These are phyloP conservation scores for Neurospora sp. DNA, from an alignment of 495 filamentous ascomycete genomes.

Conservation along the genomic window DNA sequence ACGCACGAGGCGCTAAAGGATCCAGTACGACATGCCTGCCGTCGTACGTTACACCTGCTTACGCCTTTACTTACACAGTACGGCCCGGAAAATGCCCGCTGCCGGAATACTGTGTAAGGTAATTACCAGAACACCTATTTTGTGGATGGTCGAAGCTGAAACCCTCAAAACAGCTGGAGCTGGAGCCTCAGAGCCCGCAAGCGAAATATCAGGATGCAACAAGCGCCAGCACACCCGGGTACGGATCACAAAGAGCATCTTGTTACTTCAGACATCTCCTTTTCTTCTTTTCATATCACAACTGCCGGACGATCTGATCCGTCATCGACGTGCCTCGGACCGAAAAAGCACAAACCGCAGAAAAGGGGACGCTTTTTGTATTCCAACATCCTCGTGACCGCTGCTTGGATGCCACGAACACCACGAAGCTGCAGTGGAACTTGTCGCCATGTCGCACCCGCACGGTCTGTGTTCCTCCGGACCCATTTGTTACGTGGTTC, in stretches of 20 bases:
- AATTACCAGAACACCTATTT: neutral
- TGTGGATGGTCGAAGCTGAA: neutral
- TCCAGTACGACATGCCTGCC: neutral
- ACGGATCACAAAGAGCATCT: neutral
- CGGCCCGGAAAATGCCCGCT: neutral
- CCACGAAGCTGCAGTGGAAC: neutral
- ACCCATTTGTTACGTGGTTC: neutral
- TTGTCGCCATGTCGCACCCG: neutral
- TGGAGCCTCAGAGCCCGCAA: neutral
- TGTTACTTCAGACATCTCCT: neutral
- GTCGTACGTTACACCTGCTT: neutral
- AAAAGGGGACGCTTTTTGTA: neutral
- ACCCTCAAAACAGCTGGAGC: neutral
- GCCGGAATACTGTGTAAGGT: neutral
- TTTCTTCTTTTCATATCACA: neutral
- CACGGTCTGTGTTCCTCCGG: neutral
- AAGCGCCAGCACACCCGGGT: neutral
- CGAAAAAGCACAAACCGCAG: neutral
- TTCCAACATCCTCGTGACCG: neutral
- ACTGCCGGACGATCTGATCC: neutral
- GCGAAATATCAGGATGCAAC: neutral
- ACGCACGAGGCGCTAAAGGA: neutral
- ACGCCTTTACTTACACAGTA: neutral
- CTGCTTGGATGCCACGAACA: neutral
- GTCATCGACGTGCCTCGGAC: neutral